Percentiles rank a stretch among this genome's conserved stretches.
phyloP scores from a whole-genome alignment of 1,284 basidiomycete genomes.

The Sparassis latifolia region DNA sequence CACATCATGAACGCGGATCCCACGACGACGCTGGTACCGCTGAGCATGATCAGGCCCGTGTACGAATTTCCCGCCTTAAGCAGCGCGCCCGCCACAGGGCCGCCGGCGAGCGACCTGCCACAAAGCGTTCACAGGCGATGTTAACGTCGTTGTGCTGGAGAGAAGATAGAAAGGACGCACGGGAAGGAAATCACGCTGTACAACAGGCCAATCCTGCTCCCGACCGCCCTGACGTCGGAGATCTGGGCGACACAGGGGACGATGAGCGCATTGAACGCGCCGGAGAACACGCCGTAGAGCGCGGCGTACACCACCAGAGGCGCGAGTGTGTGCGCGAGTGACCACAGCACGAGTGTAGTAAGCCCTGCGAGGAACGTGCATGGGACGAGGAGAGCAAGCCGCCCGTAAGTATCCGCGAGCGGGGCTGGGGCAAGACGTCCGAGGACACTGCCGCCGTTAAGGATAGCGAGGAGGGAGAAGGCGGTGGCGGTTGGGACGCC shows the following conservation, averaged over 20 bases:
- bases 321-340: constrained; percentile 27
- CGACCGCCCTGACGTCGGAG: constrained; percentile 45
- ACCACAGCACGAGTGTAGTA: constrained; percentile 52
- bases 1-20: constrained; percentile 49
- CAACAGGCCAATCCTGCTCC: constrained; percentile 51
- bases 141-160: not conserved
- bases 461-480: constrained; percentile 50
- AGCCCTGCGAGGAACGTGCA: constrained; percentile 54
- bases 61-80: constrained; percentile 41
- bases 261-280: constrained; percentile 28
- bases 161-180: constrained; percentile 35
- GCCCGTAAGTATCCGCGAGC: constrained; percentile 54
- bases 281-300: constrained; percentile 42
- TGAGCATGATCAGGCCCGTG: constrained; percentile 47
- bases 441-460: constrained; percentile 56
- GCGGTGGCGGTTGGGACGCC: constrained; percentile 11
- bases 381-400: constrained; percentile 50
- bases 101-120: constrained; percentile 51
- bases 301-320: constrained; percentile 47
- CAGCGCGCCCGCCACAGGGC: constrained; percentile 52
- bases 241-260: constrained; percentile 29
- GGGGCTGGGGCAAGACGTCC: constrained; percentile 57
- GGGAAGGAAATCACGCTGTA: constrained; percentile 61
- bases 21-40: constrained; percentile 45
- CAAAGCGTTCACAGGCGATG: not conserved